Conservation (phyloP, 2,329 filamentous ascomycete species). For the Calonectria hongkongensis region DNA sequence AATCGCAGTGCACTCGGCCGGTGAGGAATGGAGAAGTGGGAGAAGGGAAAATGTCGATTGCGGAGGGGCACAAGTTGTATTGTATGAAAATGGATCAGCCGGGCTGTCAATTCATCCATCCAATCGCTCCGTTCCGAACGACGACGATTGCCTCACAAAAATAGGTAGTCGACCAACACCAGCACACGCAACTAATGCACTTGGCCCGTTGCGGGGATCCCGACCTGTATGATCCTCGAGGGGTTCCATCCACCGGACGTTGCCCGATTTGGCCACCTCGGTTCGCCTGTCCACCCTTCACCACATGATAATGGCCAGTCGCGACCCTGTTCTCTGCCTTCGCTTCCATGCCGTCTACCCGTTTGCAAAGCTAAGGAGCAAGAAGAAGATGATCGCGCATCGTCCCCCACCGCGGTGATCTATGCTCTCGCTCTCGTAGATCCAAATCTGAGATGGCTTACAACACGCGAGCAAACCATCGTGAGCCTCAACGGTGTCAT, state of each 20-base stretch:
- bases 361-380: not conserved
- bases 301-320: slow-evolving; percentile 43
- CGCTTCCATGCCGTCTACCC: slow-evolving; percentile 19
- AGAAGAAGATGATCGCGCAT: not conserved
- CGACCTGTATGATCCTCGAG: slow-evolving; percentile 1
- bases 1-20: not conserved
- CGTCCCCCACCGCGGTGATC: slow-evolving; percentile 7
- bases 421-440: slow-evolving; percentile 7
- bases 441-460: slow-evolving; percentile 8
- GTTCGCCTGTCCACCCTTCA: slow-evolving; percentile 37
- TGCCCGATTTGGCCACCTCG: slow-evolving; percentile 46
- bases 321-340: not conserved
- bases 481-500: not conserved
- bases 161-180: slow-evolving; percentile 22
- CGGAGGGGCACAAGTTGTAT: slow-evolving; percentile 1
- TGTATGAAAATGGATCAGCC: slow-evolving; percentile 11
- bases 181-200: slow-evolving; percentile 15
- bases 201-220: slow-evolving; percentile 38
- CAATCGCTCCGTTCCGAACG: slow-evolving; percentile 28
- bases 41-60: not conserved
- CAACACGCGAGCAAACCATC: not conserved
- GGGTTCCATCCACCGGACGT: slow-evolving; percentile 43
- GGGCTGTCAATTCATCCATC: slow-evolving; percentile 30
- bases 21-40: slow-evolving; percentile 5
- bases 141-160: slow-evolving; percentile 13